Percentiles rank a stretch among this genome's conserved stretches.
Conservation (phyloP, 192 early-diverging fungal species). For the Rhizophagus clarus region DNA sequence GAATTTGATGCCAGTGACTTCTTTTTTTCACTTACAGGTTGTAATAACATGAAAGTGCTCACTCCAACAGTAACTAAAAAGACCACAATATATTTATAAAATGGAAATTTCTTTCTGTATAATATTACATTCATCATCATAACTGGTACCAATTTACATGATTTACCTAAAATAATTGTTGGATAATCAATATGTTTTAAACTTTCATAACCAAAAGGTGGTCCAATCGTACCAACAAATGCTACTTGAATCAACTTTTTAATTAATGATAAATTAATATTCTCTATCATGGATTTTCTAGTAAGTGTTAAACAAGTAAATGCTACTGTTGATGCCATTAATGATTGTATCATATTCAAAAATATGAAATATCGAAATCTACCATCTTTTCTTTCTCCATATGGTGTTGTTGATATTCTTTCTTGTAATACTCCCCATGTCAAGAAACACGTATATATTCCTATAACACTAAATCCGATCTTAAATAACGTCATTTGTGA, state of each 20-base stretch:
- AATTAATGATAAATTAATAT: slow-evolving; percentile 42
- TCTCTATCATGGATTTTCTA: slow-evolving; percentile 37
- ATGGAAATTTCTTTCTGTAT: slow-evolving; percentile 83
- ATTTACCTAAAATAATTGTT: slow-evolving; percentile 95
- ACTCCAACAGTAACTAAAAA: slow-evolving; percentile 88
- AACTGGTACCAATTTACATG: slow-evolving; percentile 95
- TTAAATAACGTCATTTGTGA: slow-evolving; percentile 14
- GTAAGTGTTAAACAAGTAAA: slow-evolving; percentile 71
- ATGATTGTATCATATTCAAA: slow-evolving; percentile 84
- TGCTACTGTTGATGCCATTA: slow-evolving; percentile 76
- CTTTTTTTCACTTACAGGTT: slow-evolving; percentile 53
- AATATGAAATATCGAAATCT: slow-evolving; percentile 91
- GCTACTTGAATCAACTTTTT: slow-evolving; percentile 78
- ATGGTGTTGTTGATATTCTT: slow-evolving; percentile 82
- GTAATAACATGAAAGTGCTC: slow-evolving; percentile 90
- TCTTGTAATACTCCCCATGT: slow-evolving; percentile 97
- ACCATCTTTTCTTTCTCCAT: slow-evolving; percentile 43
- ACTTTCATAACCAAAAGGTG: slow-evolving; percentile 92
- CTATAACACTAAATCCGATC: slow-evolving; percentile 2
- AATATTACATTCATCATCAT: slow-evolving; percentile 94
- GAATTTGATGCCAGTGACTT: slow-evolving; percentile 60
- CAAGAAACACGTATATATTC: slow-evolving; percentile 95
- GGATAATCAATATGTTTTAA: slow-evolving; percentile 96
- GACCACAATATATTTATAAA: slow-evolving; percentile 89
- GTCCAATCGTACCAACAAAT: slow-evolving; percentile 70